Evolutionary conservation across 139 green algal genomes (phyloP).

Genomic region (Auxenochlorella protothecoides): DNA sequence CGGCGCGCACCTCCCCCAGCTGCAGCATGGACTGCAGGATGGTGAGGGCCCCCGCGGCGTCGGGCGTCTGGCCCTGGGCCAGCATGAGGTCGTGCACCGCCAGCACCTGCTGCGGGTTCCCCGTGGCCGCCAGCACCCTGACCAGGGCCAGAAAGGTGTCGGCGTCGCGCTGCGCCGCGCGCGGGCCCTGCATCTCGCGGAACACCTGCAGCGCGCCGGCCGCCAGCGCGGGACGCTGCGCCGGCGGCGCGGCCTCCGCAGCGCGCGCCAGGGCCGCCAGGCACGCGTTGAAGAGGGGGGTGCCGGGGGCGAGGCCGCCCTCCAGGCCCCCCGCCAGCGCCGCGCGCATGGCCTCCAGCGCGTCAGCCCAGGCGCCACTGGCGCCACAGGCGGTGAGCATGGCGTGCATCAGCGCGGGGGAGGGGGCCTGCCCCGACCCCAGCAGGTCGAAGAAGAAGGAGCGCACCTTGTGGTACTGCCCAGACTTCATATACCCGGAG

Average conservation of each 20-base stretch:
- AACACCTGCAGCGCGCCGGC: constrained; percentile 19
- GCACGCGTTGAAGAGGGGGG: constrained; percentile 7
- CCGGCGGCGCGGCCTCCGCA: neutral
- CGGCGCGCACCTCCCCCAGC: neutral
- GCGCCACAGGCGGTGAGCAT: constrained; percentile 11
- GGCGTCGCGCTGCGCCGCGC: constrained; percentile 4
- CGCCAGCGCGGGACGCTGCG: constrained; percentile 2
- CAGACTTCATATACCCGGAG: constrained; percentile 30
- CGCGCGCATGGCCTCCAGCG: constrained; percentile 13
- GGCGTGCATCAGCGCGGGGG: constrained; percentile 18
- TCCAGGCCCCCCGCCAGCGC: constrained; percentile 11
- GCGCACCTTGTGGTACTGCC: constrained; percentile 21
- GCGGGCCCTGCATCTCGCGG: constrained; percentile 13
- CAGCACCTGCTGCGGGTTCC: constrained; percentile 13
- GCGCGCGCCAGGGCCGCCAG: constrained; percentile 14
- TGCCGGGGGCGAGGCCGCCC: constrained; percentile 11
- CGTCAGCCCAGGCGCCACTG: constrained; percentile 18
- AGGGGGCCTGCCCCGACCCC: constrained; percentile 1
- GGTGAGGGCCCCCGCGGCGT: constrained; percentile 4
- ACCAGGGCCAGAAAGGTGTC: constrained; percentile 8
- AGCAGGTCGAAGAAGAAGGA: constrained; percentile 17
- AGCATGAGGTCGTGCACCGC: constrained; percentile 20
- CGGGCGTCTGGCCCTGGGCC: constrained; percentile 1
- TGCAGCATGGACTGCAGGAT: constrained; percentile 5
- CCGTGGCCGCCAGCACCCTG: constrained; percentile 2